A percentile compares a stretch with the other conserved stretches of the same genome.
Conservation (phyloP, 2,329 filamentous ascomycete genomes). For the Chaetomiaceae sp. region DNA sequence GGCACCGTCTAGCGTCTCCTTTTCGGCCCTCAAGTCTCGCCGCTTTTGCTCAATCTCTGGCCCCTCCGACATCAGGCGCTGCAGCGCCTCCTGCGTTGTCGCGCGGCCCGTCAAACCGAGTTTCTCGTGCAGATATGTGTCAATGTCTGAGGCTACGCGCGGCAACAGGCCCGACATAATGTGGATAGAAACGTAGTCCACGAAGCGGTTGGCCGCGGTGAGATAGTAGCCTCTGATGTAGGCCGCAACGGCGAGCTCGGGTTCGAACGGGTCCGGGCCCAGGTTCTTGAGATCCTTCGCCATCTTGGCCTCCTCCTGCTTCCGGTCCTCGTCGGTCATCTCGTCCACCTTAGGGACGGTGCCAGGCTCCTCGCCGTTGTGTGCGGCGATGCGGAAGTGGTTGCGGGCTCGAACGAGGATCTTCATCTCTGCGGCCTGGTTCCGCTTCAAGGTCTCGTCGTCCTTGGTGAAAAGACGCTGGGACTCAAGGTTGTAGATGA, state of each 20-base stretch:
- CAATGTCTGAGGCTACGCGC: constrained; percentile 36
- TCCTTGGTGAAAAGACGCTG: constrained; percentile 56
- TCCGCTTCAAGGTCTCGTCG: constrained; percentile 41
- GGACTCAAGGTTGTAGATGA: constrained; percentile 49
- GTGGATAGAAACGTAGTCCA: constrained; percentile 49
- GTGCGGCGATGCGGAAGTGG: constrained; percentile 43
- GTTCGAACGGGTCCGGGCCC: constrained; percentile 51
- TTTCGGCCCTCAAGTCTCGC: constrained; percentile 20
- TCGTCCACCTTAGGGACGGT: constrained; percentile 37
- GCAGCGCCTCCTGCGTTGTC: constrained; percentile 16
- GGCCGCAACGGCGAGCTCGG: constrained; percentile 58
- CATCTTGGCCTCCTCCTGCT: constrained; percentile 40
- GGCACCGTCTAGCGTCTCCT: constrained; percentile 22
- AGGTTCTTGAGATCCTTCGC: constrained; percentile 43
- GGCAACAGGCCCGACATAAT: constrained; percentile 48
- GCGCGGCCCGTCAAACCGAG: constrained; percentile 36
- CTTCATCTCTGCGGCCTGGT: constrained; percentile 42
- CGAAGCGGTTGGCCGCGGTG: constrained; percentile 59
- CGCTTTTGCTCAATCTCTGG: constrained; percentile 22
- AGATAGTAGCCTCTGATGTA: constrained; percentile 66
- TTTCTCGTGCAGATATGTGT: constrained; percentile 39
- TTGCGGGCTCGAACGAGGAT: constrained; percentile 45
- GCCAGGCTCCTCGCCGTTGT: constrained; percentile 29
- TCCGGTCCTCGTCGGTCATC: constrained; percentile 45
- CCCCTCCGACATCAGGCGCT: constrained; percentile 24